phyloP scores from a whole-genome alignment of 495 filamentous ascomycete species.

The Penicillium alfredii region DNA sequence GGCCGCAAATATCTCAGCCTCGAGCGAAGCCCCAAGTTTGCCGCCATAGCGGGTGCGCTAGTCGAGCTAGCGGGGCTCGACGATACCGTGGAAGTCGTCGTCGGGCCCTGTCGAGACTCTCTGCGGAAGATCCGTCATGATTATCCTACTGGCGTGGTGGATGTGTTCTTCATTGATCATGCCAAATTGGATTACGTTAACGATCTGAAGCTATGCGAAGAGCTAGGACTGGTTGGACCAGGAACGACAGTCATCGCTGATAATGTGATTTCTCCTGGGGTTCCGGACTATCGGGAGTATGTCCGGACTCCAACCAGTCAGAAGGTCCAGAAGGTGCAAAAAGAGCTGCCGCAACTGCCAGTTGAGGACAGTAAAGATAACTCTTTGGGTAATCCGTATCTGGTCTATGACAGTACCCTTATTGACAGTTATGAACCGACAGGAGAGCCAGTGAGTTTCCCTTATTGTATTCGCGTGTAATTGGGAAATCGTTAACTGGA shows the following conservation, averaged over 20 bases:
- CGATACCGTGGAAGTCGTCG: constrained; percentile 52
- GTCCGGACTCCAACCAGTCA: too few relatives aligned
- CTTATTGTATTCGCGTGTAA: too few relatives aligned
- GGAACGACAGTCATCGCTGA: constrained; percentile 59
- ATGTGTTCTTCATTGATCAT: constrained; percentile 63
- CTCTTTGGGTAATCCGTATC: too few relatives aligned
- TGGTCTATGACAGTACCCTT: too few relatives aligned
- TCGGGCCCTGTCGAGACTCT: constrained; percentile 50
- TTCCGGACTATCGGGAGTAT: constrained; percentile 50
- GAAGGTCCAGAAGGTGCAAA: too few relatives aligned
- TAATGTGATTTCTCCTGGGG: constrained; percentile 60
- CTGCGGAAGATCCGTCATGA: constrained; percentile 40
- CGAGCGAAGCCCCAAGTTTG: constrained; percentile 56
- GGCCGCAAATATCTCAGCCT: constrained; percentile 51
- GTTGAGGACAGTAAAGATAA: too few relatives aligned
- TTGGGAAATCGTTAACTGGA: too few relatives aligned
- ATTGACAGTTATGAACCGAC: too few relatives aligned
- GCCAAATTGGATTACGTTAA: constrained; percentile 54
- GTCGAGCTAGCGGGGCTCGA: constrained; percentile 56
- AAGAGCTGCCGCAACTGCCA: too few relatives aligned
- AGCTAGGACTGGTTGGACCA: constrained; percentile 46
- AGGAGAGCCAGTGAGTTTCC: too few relatives aligned
- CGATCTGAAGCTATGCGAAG: constrained; percentile 62
- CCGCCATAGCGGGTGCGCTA: constrained; percentile 45
- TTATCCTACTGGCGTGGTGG: constrained; percentile 38